Conservation (phyloP, 306 rosid genomes). For the Cyamopsis tetragonoloba region DNA sequence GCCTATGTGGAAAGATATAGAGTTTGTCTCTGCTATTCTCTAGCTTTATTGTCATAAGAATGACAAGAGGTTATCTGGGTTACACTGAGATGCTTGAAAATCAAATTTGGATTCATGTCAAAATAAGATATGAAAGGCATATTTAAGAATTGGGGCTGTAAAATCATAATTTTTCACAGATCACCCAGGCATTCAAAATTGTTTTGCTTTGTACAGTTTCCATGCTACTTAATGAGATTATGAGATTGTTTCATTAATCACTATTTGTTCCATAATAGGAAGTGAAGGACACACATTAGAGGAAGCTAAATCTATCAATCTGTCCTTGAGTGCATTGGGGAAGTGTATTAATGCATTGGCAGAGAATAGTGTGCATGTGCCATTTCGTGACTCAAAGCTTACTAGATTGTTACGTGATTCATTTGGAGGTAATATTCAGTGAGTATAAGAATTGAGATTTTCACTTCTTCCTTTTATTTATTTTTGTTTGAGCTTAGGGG, state of each 20-base stretch:
- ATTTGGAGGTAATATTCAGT: slow-evolving; percentile 75
- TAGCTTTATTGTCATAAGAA: background rate
- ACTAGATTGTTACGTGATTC: slow-evolving; percentile 93
- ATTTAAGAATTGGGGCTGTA: background rate
- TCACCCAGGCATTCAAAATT: background rate
- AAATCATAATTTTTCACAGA: background rate
- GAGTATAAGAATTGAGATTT: slow-evolving; percentile 13
- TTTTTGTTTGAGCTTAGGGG: background rate
- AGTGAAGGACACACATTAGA: slow-evolving; percentile 98
- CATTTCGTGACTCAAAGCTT: slow-evolving; percentile 98
- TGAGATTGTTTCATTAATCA: too few species aligned
- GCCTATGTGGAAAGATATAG: slow-evolving; percentile 1
- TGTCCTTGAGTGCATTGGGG: slow-evolving; percentile 94
- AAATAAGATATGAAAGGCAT: background rate
- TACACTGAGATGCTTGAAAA: slow-evolving; percentile 11
- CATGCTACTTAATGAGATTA: background rate
- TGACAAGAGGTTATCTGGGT: slow-evolving; percentile 2
- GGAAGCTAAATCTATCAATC: slow-evolving; percentile 96
- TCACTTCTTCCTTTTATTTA: background rate
- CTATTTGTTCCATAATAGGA: slow-evolving; percentile 53
- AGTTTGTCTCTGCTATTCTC: slow-evolving; percentile 11
- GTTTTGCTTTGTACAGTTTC: slow-evolving; percentile 20
- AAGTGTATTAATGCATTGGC: slow-evolving; percentile 95
- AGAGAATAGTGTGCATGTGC: slow-evolving; percentile 91
- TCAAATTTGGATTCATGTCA: background rate